A percentile compares a stretch with the other conserved stretches of the same genome.
phyloP scores from a whole-genome alignment of 768 basidiomycete genomes.

The Mycena kentingensis region DNA sequence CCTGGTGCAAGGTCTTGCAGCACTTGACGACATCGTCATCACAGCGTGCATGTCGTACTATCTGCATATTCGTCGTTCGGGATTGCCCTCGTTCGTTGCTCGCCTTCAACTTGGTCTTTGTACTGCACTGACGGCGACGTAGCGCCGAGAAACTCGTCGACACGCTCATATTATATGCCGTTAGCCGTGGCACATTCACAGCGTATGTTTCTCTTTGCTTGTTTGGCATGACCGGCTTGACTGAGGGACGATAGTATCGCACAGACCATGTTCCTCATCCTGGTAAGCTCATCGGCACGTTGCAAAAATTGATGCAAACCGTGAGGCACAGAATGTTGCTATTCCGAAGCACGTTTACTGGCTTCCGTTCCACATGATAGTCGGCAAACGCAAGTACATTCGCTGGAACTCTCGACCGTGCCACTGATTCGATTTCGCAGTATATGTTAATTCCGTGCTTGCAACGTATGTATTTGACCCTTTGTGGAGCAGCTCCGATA shows the following conservation, averaged over 20 bases:
- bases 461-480: constrained; percentile 7
- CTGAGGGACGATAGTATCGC: not conserved
- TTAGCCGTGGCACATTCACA: constrained; percentile 13
- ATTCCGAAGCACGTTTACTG: constrained; percentile 5
- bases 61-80: constrained; percentile 5
- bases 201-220: constrained; percentile 2
- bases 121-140: not conserved
- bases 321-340: constrained; percentile 3
- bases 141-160: constrained; percentile 16
- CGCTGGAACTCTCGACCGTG: not conserved
- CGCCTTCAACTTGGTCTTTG: not conserved
- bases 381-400: constrained; percentile 13
- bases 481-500: not conserved
- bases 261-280: constrained; percentile 16
- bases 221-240: not conserved
- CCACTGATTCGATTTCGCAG: not conserved
- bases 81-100: constrained; percentile 8
- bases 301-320: not conserved
- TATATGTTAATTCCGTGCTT: constrained; percentile 15
- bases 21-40: constrained; percentile 16
- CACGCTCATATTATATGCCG: constrained; percentile 13
- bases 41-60: constrained; percentile 11
- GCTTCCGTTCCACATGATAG: constrained; percentile 11
- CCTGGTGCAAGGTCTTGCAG: constrained; percentile 17
- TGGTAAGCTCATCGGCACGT: not conserved